Evolutionary conservation across 2,329 filamentous ascomycete genomes (phyloP).

Genomic region (Alternaria incomplexa): DNA sequence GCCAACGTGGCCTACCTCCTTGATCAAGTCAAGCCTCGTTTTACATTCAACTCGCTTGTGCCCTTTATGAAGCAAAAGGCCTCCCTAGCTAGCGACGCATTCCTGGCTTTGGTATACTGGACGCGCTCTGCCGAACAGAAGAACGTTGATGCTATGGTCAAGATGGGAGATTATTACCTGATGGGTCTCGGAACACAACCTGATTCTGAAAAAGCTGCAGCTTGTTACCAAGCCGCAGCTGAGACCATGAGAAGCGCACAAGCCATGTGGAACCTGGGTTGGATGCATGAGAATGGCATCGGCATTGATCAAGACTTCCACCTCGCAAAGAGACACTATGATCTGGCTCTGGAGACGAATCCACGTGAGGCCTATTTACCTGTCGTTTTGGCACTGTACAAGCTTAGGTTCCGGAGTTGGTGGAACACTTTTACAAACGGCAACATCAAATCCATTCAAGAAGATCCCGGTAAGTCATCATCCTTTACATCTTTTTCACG

Average conservation of each 20-base stretch:
- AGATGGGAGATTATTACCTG: conserved; percentile 98
- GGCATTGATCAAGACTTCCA: conserved; percentile 95
- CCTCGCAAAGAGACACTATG: conserved; percentile 94
- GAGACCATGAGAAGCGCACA: conserved; percentile 93
- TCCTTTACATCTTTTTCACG: background rate
- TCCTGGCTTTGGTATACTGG: conserved; percentile 87
- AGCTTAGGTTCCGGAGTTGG: conserved; percentile 82
- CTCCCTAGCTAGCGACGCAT: conserved; percentile 62
- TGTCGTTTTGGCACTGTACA: conserved; percentile 85
- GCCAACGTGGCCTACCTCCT: conserved; percentile 89
- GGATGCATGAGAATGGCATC: conserved; percentile 99
- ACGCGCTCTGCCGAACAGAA: conserved; percentile 90
- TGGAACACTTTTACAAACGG: conserved; percentile 95
- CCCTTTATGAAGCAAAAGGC: conserved; percentile 52
- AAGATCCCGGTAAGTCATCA: conserved; percentile 74
- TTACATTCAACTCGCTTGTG: conserved; percentile 62
- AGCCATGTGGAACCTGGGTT: conserved; percentile 94
- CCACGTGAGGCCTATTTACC: conserved; percentile 86
- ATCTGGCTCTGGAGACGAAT: conserved; percentile 89
- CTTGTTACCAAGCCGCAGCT: conserved; percentile 90
- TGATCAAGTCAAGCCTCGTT: conserved; percentile 64
- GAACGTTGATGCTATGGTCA: conserved; percentile 92
- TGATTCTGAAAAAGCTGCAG: conserved; percentile 84
- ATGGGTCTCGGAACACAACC: conserved; percentile 72
- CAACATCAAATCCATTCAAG: conserved; percentile 88